Conservation (phyloP, 495 filamentous ascomycete species). For the Penicillium egyptiacum region DNA sequence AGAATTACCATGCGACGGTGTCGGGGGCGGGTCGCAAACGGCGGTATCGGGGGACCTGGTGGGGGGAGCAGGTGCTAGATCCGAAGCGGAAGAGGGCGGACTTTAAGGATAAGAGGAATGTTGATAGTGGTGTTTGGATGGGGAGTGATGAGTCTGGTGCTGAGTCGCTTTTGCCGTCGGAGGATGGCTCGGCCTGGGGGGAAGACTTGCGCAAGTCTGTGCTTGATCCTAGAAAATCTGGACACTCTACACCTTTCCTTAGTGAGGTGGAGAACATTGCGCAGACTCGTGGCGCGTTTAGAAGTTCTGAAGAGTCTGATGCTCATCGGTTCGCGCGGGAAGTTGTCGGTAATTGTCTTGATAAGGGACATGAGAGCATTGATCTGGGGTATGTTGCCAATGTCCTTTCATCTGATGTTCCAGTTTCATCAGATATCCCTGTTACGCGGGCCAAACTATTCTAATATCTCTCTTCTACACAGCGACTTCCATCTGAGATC, state of each 20-base stretch:
- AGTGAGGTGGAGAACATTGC: not conserved
- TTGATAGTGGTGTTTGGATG: slow-evolving; percentile 86
- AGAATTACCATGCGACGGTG: slow-evolving; percentile 61
- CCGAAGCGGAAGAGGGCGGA: slow-evolving; percentile 57
- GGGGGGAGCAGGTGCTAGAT: slow-evolving; percentile 55
- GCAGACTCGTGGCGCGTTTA: slow-evolving; percentile 15
- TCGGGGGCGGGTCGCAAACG: slow-evolving; percentile 55
- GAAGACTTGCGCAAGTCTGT: slow-evolving; percentile 40
- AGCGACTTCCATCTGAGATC: slow-evolving; percentile 35
- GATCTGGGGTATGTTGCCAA: slow-evolving; percentile 62
- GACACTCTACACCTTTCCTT: not conserved
- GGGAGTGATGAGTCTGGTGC: slow-evolving; percentile 57
- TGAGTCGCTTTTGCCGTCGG: slow-evolving; percentile 36
- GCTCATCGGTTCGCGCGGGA: slow-evolving; percentile 39
- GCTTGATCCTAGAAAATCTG: slow-evolving; percentile 15
- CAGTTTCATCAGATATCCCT: not conserved
- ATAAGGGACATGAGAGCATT: slow-evolving; percentile 58
- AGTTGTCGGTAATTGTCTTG: slow-evolving; percentile 57
- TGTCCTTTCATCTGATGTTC: not conserved
- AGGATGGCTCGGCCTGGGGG: slow-evolving; percentile 39
- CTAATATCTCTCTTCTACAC: slow-evolving; percentile 23
- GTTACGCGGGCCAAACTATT: not conserved
- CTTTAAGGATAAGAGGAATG: slow-evolving; percentile 55
- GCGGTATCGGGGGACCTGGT: slow-evolving; percentile 71
- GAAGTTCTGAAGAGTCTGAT: slow-evolving; percentile 33